phyloP scores from a whole-genome alignment of 2,329 filamentous ascomycete genomes.

The Pleoardoris graminearum region DNA sequence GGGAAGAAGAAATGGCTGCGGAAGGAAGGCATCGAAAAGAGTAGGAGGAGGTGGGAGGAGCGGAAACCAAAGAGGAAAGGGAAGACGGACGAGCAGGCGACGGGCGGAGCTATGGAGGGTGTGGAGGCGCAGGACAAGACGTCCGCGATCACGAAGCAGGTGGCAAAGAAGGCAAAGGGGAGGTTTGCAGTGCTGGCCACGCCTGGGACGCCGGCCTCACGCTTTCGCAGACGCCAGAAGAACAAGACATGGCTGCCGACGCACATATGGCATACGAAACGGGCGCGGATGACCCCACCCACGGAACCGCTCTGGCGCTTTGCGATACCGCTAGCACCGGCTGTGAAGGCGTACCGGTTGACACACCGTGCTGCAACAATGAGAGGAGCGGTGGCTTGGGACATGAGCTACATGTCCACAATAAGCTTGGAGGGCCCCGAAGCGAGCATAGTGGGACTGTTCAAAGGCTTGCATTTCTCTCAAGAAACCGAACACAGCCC shows the following conservation, averaged over 20 bases:
- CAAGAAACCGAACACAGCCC: constrained; percentile 57
- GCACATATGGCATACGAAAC: constrained; percentile 90
- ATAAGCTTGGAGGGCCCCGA: constrained; percentile 73
- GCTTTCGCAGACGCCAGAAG: constrained; percentile 81
- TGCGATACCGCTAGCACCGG: constrained; percentile 80
- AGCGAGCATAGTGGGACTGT: constrained; percentile 64
- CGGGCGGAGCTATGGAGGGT: constrained; percentile 36
- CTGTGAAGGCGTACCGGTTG: constrained; percentile 84
- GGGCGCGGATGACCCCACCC: constrained; percentile 83
- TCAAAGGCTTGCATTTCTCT: constrained; percentile 64
- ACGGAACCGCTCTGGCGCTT: constrained; percentile 87
- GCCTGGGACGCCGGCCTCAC: constrained; percentile 64
- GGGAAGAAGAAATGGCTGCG: constrained; percentile 58
- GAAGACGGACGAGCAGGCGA: constrained; percentile 20
- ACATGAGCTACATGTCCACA: constrained; percentile 91
- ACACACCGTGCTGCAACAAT: constrained; percentile 79
- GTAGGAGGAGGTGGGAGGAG: constrained; percentile 66
- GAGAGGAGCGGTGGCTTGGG: constrained; percentile 83
- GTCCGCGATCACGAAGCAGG: constrained; percentile 10
- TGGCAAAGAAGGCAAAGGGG: constrained; percentile 61
- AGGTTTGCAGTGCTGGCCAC: constrained; percentile 70
- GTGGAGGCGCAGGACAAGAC: constrained; percentile 26
- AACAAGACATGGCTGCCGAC: constrained; percentile 95
- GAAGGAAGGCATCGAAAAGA: constrained; percentile 73
- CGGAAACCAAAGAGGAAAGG: constrained; percentile 52